Conservation (phyloP, 495 filamentous ascomycete species). For the Immersiella caudata region DNA sequence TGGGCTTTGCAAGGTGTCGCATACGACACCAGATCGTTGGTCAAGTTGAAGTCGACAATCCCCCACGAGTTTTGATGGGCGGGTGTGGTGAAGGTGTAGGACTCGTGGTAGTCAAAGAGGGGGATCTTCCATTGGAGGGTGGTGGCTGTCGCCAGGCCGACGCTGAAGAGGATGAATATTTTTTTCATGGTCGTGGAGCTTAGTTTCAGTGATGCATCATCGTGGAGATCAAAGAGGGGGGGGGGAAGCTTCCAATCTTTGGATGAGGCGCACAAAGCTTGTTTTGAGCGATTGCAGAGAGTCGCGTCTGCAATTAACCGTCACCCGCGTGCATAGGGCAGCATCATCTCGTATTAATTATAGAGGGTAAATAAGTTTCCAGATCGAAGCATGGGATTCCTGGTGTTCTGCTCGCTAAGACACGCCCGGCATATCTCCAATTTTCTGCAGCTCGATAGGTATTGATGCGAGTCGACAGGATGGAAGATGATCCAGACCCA, state of each 20-base stretch:
- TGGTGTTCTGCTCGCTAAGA: not conserved
- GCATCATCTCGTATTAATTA: not conserved
- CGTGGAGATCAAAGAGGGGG: too few relatives aligned
- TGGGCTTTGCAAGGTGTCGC: conserved; percentile 38
- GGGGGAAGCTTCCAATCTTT: not conserved
- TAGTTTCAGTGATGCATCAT: not conserved
- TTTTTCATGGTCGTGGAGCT: not conserved
- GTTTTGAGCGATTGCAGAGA: not conserved
- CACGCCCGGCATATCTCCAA: not conserved
- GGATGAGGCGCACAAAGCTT: not conserved
- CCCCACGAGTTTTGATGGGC: conserved; percentile 49
- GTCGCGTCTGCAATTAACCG: not conserved
- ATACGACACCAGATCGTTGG: conserved; percentile 39
- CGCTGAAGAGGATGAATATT: not conserved
- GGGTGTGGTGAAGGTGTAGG: conserved; percentile 43
- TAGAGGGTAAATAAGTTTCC: not conserved
- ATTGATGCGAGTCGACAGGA: too few relatives aligned
- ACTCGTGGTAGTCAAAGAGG: conserved; percentile 43
- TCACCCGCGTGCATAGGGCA: not conserved
- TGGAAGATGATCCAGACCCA: too few relatives aligned
- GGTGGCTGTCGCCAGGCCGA: not conserved
- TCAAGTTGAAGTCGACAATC: conserved; percentile 49
- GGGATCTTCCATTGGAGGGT: conserved; percentile 19
- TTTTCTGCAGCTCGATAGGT: too few relatives aligned
- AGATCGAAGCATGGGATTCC: not conserved